Conservation (phyloP, 257 asterid genomes). For the Schizonepeta tenuifolia region DNA sequence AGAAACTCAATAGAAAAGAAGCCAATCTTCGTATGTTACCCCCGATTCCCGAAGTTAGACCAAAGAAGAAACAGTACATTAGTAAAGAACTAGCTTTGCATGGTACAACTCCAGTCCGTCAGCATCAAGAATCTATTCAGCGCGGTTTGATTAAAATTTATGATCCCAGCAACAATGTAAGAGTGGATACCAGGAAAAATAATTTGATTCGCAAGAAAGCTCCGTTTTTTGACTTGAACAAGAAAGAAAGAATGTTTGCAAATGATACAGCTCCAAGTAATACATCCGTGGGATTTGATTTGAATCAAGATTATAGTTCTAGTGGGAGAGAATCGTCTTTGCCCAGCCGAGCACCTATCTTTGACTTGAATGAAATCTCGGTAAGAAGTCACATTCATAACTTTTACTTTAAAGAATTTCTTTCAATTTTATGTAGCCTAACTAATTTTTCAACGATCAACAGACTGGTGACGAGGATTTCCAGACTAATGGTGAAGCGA, state of each 20-base stretch:
- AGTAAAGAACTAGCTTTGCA: constrained; percentile 39
- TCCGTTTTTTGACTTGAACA: constrained; percentile 47
- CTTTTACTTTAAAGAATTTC: neutral
- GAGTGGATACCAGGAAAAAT: constrained; percentile 37
- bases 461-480: constrained; percentile 78
- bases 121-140: constrained; percentile 36
- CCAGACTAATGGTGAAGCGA: constrained; percentile 41
- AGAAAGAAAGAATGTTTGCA: constrained; percentile 41
- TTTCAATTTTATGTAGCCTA: neutral
- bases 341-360: constrained; percentile 64
- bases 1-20: constrained; percentile 37
- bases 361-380: constrained; percentile 84
- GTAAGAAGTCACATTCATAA: constrained; percentile 38
- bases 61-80: constrained; percentile 43
- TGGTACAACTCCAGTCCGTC: constrained; percentile 28
- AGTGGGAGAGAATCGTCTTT: constrained; percentile 49
- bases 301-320: constrained; percentile 49
- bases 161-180: constrained; percentile 43
- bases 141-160: constrained; percentile 22
- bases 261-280: constrained; percentile 38
- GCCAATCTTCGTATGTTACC: constrained; percentile 40
- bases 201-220: constrained; percentile 16
- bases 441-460: constrained; percentile 16
- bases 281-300: constrained; percentile 44
- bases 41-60: constrained; percentile 49